A percentile compares a stretch with the other conserved stretches of the same genome.
Evolutionary conservation across 1,284 basidiomycete species (phyloP).

Genomic region (Microbotryomycetes sp.): DNA sequence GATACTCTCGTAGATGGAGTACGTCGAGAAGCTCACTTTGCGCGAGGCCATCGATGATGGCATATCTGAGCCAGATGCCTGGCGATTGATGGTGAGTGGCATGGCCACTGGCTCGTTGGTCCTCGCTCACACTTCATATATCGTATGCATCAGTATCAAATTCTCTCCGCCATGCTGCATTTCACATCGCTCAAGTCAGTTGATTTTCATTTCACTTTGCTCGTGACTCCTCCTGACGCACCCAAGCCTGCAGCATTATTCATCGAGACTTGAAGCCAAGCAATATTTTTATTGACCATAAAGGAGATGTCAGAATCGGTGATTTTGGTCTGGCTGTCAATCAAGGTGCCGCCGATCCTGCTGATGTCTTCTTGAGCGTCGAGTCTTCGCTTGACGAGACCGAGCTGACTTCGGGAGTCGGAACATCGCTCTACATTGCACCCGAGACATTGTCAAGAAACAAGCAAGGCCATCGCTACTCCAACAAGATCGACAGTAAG

Average conservation of each 20-base stretch:
- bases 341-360: slow-evolving; percentile 23
- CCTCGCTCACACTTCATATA: neutral
- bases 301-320: slow-evolving; percentile 37
- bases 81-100: slow-evolving; percentile 32
- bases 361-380: slow-evolving; percentile 23
- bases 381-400: slow-evolving; percentile 30
- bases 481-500: slow-evolving; percentile 34
- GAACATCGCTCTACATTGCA: slow-evolving; percentile 37
- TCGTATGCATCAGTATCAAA: slow-evolving; percentile 21
- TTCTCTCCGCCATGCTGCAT: slow-evolving; percentile 37
- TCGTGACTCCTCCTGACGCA: neutral
- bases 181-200: slow-evolving; percentile 35
- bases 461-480: slow-evolving; percentile 20
- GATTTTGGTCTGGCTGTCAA: slow-evolving; percentile 38
- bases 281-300: slow-evolving; percentile 37
- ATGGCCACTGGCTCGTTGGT: no score
- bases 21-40: slow-evolving; percentile 34
- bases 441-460: slow-evolving; percentile 31
- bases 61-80: slow-evolving; percentile 34
- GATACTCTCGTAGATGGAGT: slow-evolving; percentile 27
- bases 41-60: slow-evolving; percentile 38
- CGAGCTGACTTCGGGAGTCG: slow-evolving; percentile 38
- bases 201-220: neutral
- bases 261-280: slow-evolving; percentile 38
- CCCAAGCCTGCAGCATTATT: slow-evolving; percentile 29